Percentiles rank a stretch among this genome's conserved stretches.
phyloP scores from a whole-genome alignment of 176 grass and related monocot genomes.

The Carex parvula region DNA sequence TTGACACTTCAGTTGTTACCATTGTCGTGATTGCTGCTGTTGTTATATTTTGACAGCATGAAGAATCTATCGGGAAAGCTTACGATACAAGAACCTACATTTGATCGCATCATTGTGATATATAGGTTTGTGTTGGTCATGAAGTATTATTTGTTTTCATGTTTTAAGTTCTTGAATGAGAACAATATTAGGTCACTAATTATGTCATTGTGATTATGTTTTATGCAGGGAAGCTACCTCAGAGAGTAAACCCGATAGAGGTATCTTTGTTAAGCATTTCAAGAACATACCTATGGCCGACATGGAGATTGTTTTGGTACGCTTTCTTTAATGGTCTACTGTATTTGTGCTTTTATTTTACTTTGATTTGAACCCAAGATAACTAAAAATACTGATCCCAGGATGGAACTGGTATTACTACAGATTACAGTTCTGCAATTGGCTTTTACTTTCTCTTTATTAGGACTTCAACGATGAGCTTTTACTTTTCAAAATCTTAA shows the following conservation, averaged over 20 bases:
- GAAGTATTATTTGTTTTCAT: background rate
- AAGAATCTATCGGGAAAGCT: conserved; percentile 55
- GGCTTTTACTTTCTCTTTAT: background rate
- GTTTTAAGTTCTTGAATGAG: background rate
- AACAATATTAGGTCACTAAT: conserved; percentile 5
- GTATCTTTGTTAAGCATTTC: conserved; percentile 93
- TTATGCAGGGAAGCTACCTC: conserved; percentile 45
- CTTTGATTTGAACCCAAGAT: background rate
- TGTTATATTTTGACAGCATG: conserved; percentile 42
- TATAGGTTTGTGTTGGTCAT: conserved; percentile 49
- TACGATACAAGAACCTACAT: conserved; percentile 93
- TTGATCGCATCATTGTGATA: conserved; percentile 92
- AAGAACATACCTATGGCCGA: conserved; percentile 93
- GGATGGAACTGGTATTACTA: background rate
- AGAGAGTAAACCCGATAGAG: conserved; percentile 51
- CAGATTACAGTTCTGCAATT: background rate
- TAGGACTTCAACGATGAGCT: background rate
- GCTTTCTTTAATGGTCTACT: conserved; percentile 9
- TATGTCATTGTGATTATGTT: conserved; percentile 17
- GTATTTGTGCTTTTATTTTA: conserved; percentile 13
- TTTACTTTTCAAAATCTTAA: background rate
- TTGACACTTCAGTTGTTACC: conserved; percentile 10
- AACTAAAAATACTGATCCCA: background rate
- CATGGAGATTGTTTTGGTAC: conserved; percentile 96
- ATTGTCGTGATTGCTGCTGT: background rate